Evolutionary conservation across 1,284 basidiomycete species (phyloP), one percentile per base, ranked within the genome.

Genomic region (Naganishia liquefaciens): DNA sequence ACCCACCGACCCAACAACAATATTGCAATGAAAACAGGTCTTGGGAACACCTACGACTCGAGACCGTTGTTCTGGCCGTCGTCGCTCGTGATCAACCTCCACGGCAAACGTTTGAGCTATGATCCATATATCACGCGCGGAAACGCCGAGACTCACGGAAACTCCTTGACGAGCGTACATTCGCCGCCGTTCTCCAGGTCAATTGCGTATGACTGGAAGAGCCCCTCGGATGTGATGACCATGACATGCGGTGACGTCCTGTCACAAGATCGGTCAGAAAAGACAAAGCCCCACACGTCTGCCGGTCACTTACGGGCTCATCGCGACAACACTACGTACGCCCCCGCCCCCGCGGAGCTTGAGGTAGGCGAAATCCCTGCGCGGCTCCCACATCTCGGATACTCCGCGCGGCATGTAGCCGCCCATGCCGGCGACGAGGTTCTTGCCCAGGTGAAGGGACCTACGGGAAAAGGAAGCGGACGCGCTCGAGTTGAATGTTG

Each of bases 381-480:
- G 85, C 0, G 96, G 95, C 73, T 99, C 96, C 94, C 94, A 99
- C 81, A 98, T 88, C 76, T 97, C 94, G 11, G 93, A 91, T 42
- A 99, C 78, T 1, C 91, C 88, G 70, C 88, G 88, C 0, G 95
- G 96, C 7, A 98, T 83, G 75, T 96, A 96, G 0, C 90, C 89
- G 6, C 94, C 93, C 15, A 95, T 86, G 0, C 88, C 88, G 15
- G 88, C 84, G 0, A 91, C 89, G 40, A 94, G 77, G 64, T 84
- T 86, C 76, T 91, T 89, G 17, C 90, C 91, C 68, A 94, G 77
- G 65, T 89, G 86, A 70, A 91, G 75, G 1, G 90, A 92, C 65
- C 87, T 85, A 49, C 87, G 69, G 25, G 74, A 69, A 25, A 80
- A 69, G 5, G 74, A 76, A 15, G 73, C 73, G 1, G 39, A 40